phyloP scores from a whole-genome alignment of 495 filamentous ascomycete species.

The Neurospora africana region DNA sequence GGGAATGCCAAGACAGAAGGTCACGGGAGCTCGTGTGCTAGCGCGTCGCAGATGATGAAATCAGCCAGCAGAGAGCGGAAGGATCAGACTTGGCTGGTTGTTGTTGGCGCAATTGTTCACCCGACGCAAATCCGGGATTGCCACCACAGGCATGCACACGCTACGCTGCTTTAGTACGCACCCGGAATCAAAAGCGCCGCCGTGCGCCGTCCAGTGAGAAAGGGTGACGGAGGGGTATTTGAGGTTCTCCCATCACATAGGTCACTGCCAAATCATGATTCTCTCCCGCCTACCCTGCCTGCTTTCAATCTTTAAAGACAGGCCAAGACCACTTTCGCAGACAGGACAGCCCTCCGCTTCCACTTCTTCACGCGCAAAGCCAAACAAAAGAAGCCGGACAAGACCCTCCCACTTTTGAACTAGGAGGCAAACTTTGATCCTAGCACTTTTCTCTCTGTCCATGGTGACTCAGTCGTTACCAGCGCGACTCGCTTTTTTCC shows the following conservation, averaged over 20 bases:
- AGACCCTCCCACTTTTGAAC: not conserved
- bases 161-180: not conserved
- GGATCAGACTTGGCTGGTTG: constrained; percentile 1
- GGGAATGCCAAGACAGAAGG: not conserved
- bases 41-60: constrained; percentile 13
- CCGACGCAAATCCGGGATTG: not conserved
- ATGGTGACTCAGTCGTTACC: not conserved
- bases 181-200: not conserved
- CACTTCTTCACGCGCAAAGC: not conserved
- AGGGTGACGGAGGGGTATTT: not conserved
- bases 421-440: not conserved
- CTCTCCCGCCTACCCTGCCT: not conserved
- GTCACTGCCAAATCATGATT: not conserved
- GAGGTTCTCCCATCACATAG: not conserved
- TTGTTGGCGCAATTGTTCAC: constrained; percentile 11
- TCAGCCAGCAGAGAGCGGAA: constrained; percentile 4
- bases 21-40: constrained; percentile 26
- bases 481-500: not conserved
- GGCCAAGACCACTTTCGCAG: not conserved
- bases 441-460: not conserved
- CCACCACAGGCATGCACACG: not conserved
- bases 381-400: not conserved
- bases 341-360: not conserved
- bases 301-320: not conserved
- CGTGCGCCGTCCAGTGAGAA: not conserved